phyloP scores from a whole-genome alignment of 2,329 filamentous ascomycete species.

The Aspergillus versicolor region DNA sequence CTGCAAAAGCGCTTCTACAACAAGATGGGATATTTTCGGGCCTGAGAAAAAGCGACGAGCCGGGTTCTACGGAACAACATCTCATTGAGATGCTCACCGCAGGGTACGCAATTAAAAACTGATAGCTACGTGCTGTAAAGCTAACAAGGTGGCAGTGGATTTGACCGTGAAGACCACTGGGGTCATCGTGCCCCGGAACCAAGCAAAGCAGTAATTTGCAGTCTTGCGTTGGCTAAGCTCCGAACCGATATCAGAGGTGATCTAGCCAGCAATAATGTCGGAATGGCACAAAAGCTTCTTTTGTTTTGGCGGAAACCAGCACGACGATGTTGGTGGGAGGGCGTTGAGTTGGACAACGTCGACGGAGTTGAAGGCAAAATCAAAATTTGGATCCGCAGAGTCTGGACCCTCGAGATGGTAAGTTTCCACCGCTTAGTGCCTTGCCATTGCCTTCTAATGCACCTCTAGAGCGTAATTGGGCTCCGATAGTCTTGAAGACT shows the following conservation, averaged over 20 bases:
- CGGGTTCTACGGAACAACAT: constrained; percentile 95
- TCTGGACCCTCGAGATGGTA: constrained; percentile 97
- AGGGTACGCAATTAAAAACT: constrained; percentile 63
- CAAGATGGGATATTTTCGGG: constrained; percentile 97
- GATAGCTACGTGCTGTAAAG: not conserved
- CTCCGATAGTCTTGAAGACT: constrained; percentile 52
- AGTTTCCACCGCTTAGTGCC: constrained; percentile 19
- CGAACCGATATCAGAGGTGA: constrained; percentile 85
- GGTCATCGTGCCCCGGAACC: constrained; percentile 96
- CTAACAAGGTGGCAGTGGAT: constrained; percentile 63
- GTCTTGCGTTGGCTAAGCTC: constrained; percentile 85
- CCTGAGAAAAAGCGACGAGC: constrained; percentile 89
- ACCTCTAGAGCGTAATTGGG: constrained; percentile 73
- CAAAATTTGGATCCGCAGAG: constrained; percentile 96
- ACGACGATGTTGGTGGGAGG: constrained; percentile 97
- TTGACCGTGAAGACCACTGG: constrained; percentile 94
- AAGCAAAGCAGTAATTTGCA: constrained; percentile 98
- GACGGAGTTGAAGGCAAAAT: constrained; percentile 87
- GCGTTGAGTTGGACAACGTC: constrained; percentile 84
- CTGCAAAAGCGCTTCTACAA: constrained; percentile 77
- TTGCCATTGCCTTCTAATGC: constrained; percentile 18
- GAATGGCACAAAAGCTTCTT: constrained; percentile 97
- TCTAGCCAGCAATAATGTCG: constrained; percentile 72
- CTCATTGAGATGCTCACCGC: constrained; percentile 99
- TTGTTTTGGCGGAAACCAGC: constrained; percentile 98